A percentile compares a stretch with the other conserved stretches of the same genome.
Evolutionary conservation across 108 stramenopile genomes (phyloP).

Genomic region (Asterionellopsis glacialis): DNA sequence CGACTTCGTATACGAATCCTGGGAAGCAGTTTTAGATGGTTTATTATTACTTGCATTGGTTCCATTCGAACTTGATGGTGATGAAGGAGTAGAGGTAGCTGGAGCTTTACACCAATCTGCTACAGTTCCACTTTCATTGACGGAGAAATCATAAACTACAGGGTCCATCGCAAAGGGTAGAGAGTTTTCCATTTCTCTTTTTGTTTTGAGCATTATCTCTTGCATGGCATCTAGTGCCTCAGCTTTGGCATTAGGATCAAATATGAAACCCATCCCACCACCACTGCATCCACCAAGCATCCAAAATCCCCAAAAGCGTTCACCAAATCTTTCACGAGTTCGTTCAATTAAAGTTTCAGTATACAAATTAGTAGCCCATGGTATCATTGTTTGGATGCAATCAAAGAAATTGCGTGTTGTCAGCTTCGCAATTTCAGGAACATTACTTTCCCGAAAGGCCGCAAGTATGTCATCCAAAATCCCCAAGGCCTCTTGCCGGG

Average conservation of each 20-base stretch:
- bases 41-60: neutral
- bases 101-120: slow-evolving; percentile 21
- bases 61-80: neutral
- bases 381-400: slow-evolving; percentile 41
- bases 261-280: slow-evolving; percentile 65
- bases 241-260: slow-evolving; percentile 35
- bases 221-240: slow-evolving; percentile 31
- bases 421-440: slow-evolving; percentile 34
- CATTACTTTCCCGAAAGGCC: slow-evolving; percentile 34
- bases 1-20: neutral
- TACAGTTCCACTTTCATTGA: slow-evolving; percentile 48
- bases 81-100: neutral
- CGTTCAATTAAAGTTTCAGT: slow-evolving; percentile 51
- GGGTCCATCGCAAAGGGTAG: slow-evolving; percentile 65
- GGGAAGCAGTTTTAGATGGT: too few species aligned
- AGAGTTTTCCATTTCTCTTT: slow-evolving; percentile 44
- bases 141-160: slow-evolving; percentile 44
- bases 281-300: slow-evolving; percentile 48
- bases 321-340: slow-evolving; percentile 33
- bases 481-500: slow-evolving; percentile 38
- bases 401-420: slow-evolving; percentile 57
- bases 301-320: slow-evolving; percentile 50
- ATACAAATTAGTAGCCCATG: slow-evolving; percentile 53
- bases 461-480: slow-evolving; percentile 48
- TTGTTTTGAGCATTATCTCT: slow-evolving; percentile 48